Evolutionary conservation across 192 early-diverging fungal species (phyloP).

Genomic region (Linnemannia hyalina): DNA sequence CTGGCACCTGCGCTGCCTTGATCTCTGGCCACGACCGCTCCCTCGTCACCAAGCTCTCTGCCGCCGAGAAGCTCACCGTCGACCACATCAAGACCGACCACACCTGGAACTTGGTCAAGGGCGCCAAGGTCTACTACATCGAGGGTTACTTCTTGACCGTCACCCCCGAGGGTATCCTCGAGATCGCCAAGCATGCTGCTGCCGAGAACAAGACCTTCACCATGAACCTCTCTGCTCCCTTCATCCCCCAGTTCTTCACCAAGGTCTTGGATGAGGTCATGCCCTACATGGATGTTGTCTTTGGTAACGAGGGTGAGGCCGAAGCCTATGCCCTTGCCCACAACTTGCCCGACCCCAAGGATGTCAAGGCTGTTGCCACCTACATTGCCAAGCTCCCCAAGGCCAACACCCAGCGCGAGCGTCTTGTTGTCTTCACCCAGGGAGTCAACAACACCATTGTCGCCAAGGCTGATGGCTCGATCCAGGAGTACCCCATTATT

Average conservation of each 20-base stretch:
- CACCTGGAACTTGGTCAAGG: conserved; percentile 90
- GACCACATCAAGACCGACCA: conserved; percentile 70
- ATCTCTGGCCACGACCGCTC: conserved; percentile 92
- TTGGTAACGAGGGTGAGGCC: conserved; percentile 98
- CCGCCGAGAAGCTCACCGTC: conserved; percentile 81
- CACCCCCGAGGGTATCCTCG: conserved; percentile 85
- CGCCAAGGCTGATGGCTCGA: conserved; percentile 73
- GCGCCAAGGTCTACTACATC: conserved; percentile 92
- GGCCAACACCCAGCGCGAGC: conserved; percentile 74
- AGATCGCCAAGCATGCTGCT: conserved; percentile 91
- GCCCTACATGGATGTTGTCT: conserved; percentile 92
- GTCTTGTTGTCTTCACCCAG: conserved; percentile 95
- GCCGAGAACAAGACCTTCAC: conserved; percentile 87
- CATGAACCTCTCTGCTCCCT: conserved; percentile 97
- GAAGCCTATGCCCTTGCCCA: conserved; percentile 84
- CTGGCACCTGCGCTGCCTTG: conserved; percentile 96
- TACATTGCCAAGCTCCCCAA: conserved; percentile 89
- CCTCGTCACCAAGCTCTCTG: conserved; percentile 94
- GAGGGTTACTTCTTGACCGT: conserved; percentile 97
- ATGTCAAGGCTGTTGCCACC: conserved; percentile 87
- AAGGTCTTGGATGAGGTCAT: conserved; percentile 79
- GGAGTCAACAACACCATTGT: conserved; percentile 82
- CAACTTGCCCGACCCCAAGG: conserved; percentile 69
- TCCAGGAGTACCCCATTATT: conserved; percentile 72
- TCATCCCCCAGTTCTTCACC: conserved; percentile 95